Base-by-base conservation (phyloP, 2,329 filamentous ascomycete species). In the Paracamarosporium sp. region DNA sequence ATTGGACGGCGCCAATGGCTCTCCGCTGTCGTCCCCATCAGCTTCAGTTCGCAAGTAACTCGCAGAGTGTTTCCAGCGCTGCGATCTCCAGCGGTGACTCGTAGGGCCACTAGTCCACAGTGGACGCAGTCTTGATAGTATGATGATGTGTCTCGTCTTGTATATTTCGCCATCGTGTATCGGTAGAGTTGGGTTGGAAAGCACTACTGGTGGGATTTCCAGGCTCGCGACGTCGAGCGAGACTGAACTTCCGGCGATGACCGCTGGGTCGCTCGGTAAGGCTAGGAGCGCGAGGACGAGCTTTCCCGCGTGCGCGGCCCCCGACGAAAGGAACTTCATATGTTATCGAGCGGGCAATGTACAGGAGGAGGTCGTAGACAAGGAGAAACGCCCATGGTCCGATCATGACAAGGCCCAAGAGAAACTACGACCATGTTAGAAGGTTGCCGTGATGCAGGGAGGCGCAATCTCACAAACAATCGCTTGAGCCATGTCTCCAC, bases 401-500 rank as follows among this genome's bases (percentile, higher is more conserved):
- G 62, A 90, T 85, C 44, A 83, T 85, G 41, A 89, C 64, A 41
- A 85, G 65, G 24, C 84, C 87, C 56, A 90, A 81, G 56, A 89
- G 66, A 30, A 90, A 74, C 88, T 90, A 67, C 31, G 27, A 28
- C 40, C 2, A n/a, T 3, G 50, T 45, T 33, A 55, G 63, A 81
- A 67, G 53, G 41, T 28, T 24, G 53, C 24, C 13, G 22, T 12
- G 50, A 38, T n/a, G 24, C 15, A 24, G 22, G 22, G 6, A 2
- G 24, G 27, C 24, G 50, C 40, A 1, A 5, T 55, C 85, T 69
- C 80, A 90, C 88, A 71, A 89, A 90, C 43, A 86, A 69, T 9
- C 86, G 81, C 44, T 83, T 83, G 56, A 86, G 78, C 86, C 86
- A 90, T 50, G 81, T 83, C 71, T 90, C 88, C 51, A 89, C 71